phyloP scores from a whole-genome alignment of 306 rosid genomes.

The Lablab purpureus region DNA sequence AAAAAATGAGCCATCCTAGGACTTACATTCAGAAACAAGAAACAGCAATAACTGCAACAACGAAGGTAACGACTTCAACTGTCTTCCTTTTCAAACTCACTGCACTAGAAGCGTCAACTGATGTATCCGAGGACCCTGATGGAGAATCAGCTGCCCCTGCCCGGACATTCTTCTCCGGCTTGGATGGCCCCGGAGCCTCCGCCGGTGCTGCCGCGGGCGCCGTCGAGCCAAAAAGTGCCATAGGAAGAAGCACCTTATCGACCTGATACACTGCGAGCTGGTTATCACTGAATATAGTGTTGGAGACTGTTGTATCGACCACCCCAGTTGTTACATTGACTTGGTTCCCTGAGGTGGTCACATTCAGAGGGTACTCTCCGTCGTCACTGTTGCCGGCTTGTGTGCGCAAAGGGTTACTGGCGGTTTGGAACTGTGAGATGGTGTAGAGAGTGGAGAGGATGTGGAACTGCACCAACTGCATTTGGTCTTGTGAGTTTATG shows the following conservation, averaged over 20 bases:
- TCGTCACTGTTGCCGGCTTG: conserved; percentile 83
- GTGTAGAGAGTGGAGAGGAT: conserved; percentile 68
- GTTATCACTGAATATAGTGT: conserved; percentile 68
- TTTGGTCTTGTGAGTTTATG: conserved; percentile 72
- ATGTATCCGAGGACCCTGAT: conserved; percentile 48
- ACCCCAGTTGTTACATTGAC: conserved; percentile 90
- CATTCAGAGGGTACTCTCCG: conserved; percentile 82
- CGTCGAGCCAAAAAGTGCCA: conserved; percentile 59
- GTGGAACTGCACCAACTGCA: conserved; percentile 77
- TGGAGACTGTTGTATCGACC: conserved; percentile 65
- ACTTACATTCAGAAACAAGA: conserved; percentile 43
- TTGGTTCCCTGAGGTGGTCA: conserved; percentile 85
- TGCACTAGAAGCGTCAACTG: conserved; percentile 55
- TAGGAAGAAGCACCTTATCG: conserved; percentile 83
- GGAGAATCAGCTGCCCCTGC: conserved; percentile 68
- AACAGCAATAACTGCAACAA: conserved; percentile 31
- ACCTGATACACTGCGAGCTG: conserved; percentile 87
- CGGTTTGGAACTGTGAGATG: conserved; percentile 82
- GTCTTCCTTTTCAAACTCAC: conserved; percentile 15
- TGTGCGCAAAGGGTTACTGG: conserved; percentile 79
- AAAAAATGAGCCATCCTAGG: conserved; percentile 15
- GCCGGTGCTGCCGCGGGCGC: conserved; percentile 53
- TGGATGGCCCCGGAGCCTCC: conserved; percentile 68
- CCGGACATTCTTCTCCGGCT: conserved; percentile 63
- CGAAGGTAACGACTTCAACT: conserved; percentile 21